Evolutionary conservation across 2,329 filamentous ascomycete genomes (phyloP), one percentile per base, ranked within the genome.

Genomic region (Zymoseptoria crescenta): DNA sequence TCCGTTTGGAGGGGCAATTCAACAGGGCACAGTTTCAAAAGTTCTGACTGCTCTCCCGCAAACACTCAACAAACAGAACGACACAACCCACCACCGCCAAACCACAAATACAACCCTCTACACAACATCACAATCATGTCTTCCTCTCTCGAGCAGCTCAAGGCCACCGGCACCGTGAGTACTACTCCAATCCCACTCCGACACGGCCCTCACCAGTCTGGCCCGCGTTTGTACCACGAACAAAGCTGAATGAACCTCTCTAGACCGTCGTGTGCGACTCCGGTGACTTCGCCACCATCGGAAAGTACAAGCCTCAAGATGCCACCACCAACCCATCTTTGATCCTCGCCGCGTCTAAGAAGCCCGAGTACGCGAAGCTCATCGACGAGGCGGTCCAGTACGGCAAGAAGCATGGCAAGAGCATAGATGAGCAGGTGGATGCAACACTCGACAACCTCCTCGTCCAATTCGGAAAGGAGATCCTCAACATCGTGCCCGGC

Each of bases 231-330:
- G 62, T 60, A 62, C 29, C 51, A 56, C 48, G 45, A 59, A 61
- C 62, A 66, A 49, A 56, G 59, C 58, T 60, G 59, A 62, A 55
- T 13, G 50, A 57, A 48, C 55, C 19, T 51, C 50, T 49, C 68
- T 74, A 94, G 91, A 88, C 90, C 66, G 94, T 97, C 74, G 94
- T 97, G 77, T 93, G 89, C 78, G 94, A 97, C 82, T 96, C 93
- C 78, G 94, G 92, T 87, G 88, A 81, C 74, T 77, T 78, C 68
- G 76, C 80, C 86, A 92, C 92, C 78, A 99, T 99, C 77, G 92
- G 83, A 83, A 96, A 97, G 83, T 99, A 99, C 87, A 96, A 96
- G 87, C 94, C 94, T 67, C 92, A 99, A 84, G 94, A 99, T 89
- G 94, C 94, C 74, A 99, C 94, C 77, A 99, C 94, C 82, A 99